A percentile compares a stretch with the other conserved stretches of the same genome.
Conservation (phyloP, 129 eudicot genomes). For the Oenanthe sinensis region DNA sequence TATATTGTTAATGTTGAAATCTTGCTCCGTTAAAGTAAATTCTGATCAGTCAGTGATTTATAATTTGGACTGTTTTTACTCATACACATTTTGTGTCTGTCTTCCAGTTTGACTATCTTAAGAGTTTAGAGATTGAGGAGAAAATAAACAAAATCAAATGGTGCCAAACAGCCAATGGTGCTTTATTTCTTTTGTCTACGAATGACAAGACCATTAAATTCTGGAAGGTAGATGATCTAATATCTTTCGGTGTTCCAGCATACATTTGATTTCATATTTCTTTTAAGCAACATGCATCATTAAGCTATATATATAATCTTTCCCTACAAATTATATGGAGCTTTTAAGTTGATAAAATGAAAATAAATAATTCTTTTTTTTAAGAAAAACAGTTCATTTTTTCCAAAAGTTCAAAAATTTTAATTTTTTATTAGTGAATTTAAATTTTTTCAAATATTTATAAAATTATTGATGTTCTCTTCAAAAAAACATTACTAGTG, state of each 20-base stretch:
- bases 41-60: not conserved
- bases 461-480: too few species aligned
- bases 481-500: too few species aligned
- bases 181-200: slow-evolving; percentile 90
- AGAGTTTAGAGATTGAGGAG: slow-evolving; percentile 99
- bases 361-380: too few species aligned
- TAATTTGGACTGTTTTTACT: not conserved
- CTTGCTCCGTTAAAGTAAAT: not conserved
- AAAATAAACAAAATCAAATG: slow-evolving; percentile 94
- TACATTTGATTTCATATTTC: not conserved
- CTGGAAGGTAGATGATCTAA: slow-evolving; percentile 69
- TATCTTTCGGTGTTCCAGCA: not conserved
- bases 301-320: not conserved
- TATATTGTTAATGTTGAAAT: not conserved
- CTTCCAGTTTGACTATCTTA: slow-evolving; percentile 95
- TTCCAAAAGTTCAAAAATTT: too few species aligned
- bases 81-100: slow-evolving; percentile 15
- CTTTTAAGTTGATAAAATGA: too few species aligned
- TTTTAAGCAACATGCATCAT: not conserved
- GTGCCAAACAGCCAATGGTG: slow-evolving; percentile 96
- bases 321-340: too few species aligned
- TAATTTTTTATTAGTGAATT: not conserved
- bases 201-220: slow-evolving; percentile 95
- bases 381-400: too few species aligned
- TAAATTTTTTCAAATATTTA: too few species aligned